A percentile compares a stretch with the other conserved stretches of the same genome.
These are phyloP conservation scores for Parasitella parasitica DNA, from an alignment of 371 early-diverging fungal species.

Conservation along the genomic window DNA sequence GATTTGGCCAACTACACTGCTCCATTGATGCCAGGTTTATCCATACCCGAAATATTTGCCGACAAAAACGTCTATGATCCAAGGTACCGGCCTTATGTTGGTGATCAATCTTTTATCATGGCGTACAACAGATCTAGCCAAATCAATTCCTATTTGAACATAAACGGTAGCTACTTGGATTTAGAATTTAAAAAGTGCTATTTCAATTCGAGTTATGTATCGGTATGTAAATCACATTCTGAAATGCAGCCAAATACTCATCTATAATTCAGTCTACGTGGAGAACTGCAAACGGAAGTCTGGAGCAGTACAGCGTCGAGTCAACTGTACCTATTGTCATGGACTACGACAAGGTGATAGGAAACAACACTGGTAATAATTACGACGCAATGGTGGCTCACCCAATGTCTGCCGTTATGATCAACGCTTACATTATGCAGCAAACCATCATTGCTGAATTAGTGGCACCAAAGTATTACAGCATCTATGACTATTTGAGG, in stretches of 20 bases:
- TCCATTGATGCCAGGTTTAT: constrained; percentile 2
- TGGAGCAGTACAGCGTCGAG: neutral
- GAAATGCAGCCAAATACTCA: neutral
- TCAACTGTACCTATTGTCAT: constrained; percentile 8
- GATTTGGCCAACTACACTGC: constrained; percentile 14
- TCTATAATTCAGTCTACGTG: constrained; percentile 21
- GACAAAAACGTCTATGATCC: constrained; percentile 2
- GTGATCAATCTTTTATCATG: constrained; percentile 29
- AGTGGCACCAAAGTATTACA: neutral
- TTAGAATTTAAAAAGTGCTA: constrained; percentile 8
- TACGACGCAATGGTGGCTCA: neutral
- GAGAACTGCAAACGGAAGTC: neutral
- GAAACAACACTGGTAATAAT: constrained; percentile 7
- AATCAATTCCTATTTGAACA: neutral
- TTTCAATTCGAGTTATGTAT: constrained; percentile 8
- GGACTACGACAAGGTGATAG: constrained; percentile 14
- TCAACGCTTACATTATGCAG: constrained; percentile 23
- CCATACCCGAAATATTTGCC: neutral
- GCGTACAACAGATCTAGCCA: neutral
- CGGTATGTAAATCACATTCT: too few species aligned
- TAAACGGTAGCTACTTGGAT: neutral
- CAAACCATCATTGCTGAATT: constrained; percentile 11
- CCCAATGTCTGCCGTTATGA: neutral
- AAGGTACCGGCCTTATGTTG: constrained; percentile 16
- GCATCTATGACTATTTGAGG: neutral